These are phyloP conservation scores for Neopestalotiopsis clavispora DNA, from an alignment of 2,329 filamentous ascomycete species.

Conservation along the genomic window DNA sequence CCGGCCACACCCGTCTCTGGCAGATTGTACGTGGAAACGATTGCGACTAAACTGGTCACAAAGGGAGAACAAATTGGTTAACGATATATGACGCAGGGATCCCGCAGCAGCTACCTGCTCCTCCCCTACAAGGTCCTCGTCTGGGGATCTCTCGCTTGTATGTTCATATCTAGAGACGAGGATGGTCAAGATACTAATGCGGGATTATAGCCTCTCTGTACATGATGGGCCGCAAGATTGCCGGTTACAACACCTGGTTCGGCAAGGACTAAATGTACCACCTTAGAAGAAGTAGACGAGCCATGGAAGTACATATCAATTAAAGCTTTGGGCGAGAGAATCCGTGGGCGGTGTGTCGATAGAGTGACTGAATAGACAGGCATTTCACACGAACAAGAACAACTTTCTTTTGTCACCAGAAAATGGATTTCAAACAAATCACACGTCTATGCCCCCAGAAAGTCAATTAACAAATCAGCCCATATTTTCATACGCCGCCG, in stretches of 20 bases:
- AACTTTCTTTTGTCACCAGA: conserved; percentile 12
- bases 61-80: conserved; percentile 21
- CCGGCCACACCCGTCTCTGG: conserved; percentile 73
- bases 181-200: conserved; percentile 21
- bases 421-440: not conserved
- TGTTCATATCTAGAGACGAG: conserved; percentile 35
- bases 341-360: conserved; percentile 20
- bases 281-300: not conserved
- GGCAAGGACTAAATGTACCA: conserved; percentile 53
- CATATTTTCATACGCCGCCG: conserved; percentile 16
- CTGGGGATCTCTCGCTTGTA: conserved; percentile 67
- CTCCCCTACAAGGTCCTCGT: conserved; percentile 71
- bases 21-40: conserved; percentile 67
- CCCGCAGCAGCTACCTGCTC: conserved; percentile 68
- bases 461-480: conserved; percentile 2
- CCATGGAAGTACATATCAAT: conserved; percentile 6
- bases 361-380: conserved; percentile 21
- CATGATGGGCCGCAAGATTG: conserved; percentile 74
- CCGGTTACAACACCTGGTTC: conserved; percentile 83
- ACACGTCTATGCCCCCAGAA: not conserved
- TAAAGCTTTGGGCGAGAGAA: not conserved
- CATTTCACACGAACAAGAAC: conserved; percentile 20
- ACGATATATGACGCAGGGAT: conserved; percentile 53
- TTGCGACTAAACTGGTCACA: conserved; percentile 1
- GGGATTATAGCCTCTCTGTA: conserved; percentile 61